Evolutionary conservation across 2,329 filamentous ascomycete genomes (phyloP).

Genomic region (Ophiognomonia clavigignenti-juglandacearum): DNA sequence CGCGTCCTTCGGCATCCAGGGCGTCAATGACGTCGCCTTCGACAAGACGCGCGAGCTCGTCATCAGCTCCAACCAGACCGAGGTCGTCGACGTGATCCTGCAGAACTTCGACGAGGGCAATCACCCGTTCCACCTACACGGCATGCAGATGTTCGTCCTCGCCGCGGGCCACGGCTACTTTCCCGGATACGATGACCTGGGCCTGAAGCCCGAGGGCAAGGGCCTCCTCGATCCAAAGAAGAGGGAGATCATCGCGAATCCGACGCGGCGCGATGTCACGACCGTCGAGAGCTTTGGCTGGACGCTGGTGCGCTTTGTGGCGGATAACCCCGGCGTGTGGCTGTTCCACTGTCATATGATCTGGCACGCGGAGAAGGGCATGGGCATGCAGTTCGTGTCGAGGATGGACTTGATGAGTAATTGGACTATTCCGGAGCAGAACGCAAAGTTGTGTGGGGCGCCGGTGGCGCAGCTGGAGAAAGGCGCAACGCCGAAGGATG

Average conservation of each 20-base stretch:
- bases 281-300: constrained; percentile 44
- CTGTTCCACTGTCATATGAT: constrained; percentile 35
- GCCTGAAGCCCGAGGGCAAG: constrained; percentile 26
- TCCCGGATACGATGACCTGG: constrained; percentile 35
- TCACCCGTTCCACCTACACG: constrained; percentile 65
- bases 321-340: constrained; percentile 45
- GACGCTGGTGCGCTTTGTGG: constrained; percentile 41
- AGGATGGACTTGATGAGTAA: constrained; percentile 38
- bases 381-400: constrained; percentile 38
- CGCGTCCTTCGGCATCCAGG: constrained; percentile 43
- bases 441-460: constrained; percentile 39
- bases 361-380: constrained; percentile 34
- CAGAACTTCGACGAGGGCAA: constrained; percentile 59
- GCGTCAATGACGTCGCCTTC: constrained; percentile 46
- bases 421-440: constrained; percentile 39
- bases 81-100: constrained; percentile 54
- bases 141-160: constrained; percentile 52
- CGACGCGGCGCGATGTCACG: constrained; percentile 42
- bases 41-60: constrained; percentile 42
- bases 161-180: constrained; percentile 60
- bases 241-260: constrained; percentile 29
- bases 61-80: constrained; percentile 44
- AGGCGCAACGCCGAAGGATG: constrained; percentile 45
- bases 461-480: constrained; percentile 37
- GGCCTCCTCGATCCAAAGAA: constrained; percentile 32